These are phyloP conservation scores for Mycosphaerella arachidis DNA, from an alignment of 2,329 filamentous ascomycete genomes.

Conservation along the genomic window DNA sequence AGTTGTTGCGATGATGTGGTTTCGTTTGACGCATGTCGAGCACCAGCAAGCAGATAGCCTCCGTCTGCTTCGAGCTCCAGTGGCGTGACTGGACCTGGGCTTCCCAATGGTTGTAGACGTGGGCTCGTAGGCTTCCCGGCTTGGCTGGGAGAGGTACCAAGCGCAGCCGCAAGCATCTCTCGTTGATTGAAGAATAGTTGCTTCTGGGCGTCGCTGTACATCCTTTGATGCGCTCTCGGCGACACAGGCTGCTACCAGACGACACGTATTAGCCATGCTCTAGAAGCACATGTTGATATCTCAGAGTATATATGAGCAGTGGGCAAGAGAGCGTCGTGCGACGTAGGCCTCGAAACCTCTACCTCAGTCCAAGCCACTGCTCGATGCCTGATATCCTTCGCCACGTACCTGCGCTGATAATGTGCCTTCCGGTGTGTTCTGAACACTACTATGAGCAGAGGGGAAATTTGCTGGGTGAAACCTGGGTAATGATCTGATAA, in stretches of 20 bases:
- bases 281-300: too few species aligned
- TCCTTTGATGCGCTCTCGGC: constrained; percentile 39
- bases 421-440: constrained; percentile 35
- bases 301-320: too few species aligned
- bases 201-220: constrained; percentile 47
- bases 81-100: constrained; percentile 51
- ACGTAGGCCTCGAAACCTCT: too few species aligned
- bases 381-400: too few species aligned
- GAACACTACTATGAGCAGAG: constrained; percentile 32
- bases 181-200: constrained; percentile 48
- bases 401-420: constrained; percentile 32
- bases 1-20: constrained; percentile 35
- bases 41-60: constrained; percentile 45
- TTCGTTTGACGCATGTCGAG: constrained; percentile 24
- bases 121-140: constrained; percentile 44
- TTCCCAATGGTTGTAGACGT: constrained; percentile 46
- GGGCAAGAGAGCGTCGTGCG: too few species aligned
- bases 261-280: too few species aligned
- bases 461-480: constrained; percentile 52
- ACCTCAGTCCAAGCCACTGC: too few species aligned
- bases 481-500: constrained; percentile 40
- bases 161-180: constrained; percentile 33
- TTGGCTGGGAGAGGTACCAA: constrained; percentile 17
- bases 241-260: constrained; percentile 35
- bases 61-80: constrained; percentile 44